phyloP scores from a whole-genome alignment of 805 yeast species.

The Schwanniomyces vanrijiae region DNA sequence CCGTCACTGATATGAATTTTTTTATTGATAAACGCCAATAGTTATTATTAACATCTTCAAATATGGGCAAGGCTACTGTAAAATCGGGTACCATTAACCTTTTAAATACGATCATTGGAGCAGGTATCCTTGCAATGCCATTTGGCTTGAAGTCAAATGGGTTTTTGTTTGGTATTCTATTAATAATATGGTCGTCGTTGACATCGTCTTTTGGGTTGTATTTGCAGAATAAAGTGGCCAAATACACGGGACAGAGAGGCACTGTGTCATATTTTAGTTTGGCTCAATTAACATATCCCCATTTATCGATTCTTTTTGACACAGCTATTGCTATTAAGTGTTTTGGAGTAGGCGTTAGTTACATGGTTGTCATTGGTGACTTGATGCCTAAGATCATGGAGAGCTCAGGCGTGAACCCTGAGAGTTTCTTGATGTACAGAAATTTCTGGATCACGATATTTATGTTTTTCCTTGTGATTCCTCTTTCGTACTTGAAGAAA shows the following conservation, averaged over 20 bases:
- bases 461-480: conserved; percentile 56
- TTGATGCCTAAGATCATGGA: conserved; percentile 62
- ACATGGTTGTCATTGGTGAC: conserved; percentile 75
- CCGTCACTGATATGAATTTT: neutral
- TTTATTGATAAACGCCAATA: neutral
- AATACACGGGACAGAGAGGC: conserved; percentile 41
- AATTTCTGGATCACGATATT: conserved; percentile 55
- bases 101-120: conserved; percentile 59
- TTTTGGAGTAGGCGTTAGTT: conserved; percentile 74
- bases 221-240: conserved; percentile 58
- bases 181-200: conserved; percentile 41
- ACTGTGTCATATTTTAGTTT: conserved; percentile 46
- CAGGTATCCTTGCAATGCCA: conserved; percentile 74
- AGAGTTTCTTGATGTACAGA: conserved; percentile 29
- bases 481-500: conserved; percentile 59
- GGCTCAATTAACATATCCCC: conserved; percentile 65
- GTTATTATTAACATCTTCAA: neutral
- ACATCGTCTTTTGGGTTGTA: conserved; percentile 61
- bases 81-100: conserved; percentile 53
- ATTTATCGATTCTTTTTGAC: conserved; percentile 69
- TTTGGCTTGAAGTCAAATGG: conserved; percentile 59
- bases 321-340: conserved; percentile 74
- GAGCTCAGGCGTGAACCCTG: conserved; percentile 25
- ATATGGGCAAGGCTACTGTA: conserved; percentile 36
- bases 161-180: conserved; percentile 39